phyloP scores from a whole-genome alignment of 139 green algal species.

The Ostreobium quekettii region DNA sequence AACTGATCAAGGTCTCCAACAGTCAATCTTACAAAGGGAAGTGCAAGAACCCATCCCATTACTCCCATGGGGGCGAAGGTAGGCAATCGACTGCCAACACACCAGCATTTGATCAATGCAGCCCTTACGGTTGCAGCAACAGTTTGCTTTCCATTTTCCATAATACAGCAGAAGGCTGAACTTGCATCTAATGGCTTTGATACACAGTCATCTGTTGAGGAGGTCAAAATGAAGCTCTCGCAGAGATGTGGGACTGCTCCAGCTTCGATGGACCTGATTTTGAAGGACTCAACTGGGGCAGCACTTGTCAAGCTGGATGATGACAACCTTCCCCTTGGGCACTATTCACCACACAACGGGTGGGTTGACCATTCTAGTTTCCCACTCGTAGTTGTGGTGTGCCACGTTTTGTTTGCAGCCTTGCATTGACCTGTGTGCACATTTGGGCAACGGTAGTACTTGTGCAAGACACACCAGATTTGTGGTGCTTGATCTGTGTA shows the following conservation, averaged over 20 bases:
- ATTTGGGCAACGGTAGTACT: background rate
- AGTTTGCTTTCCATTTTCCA: too few relatives aligned
- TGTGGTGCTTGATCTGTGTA: background rate
- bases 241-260: conserved; percentile 77
- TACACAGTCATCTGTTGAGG: too few relatives aligned
- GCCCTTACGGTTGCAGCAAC: too few relatives aligned
- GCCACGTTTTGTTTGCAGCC: background rate
- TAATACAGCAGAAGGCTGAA: too few relatives aligned
- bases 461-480: background rate
- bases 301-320: conserved; percentile 48
- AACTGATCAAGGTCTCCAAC: too few relatives aligned
- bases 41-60: too few relatives aligned
- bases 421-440: background rate
- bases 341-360: conserved; percentile 84
- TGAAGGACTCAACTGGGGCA: conserved; percentile 64
- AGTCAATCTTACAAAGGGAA: too few relatives aligned
- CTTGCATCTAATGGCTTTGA: too few relatives aligned
- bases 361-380: conserved; percentile 27
- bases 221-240: conserved; percentile 83
- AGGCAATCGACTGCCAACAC: too few relatives aligned
- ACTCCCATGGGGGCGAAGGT: too few relatives aligned
- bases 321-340: conserved; percentile 75
- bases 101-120: too few relatives aligned
- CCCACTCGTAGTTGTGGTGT: too few relatives aligned
- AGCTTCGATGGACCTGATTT: conserved; percentile 65